phyloP scores from a whole-genome alignment of 2,329 filamentous ascomycete species.

The Bipolaris victoriae region DNA sequence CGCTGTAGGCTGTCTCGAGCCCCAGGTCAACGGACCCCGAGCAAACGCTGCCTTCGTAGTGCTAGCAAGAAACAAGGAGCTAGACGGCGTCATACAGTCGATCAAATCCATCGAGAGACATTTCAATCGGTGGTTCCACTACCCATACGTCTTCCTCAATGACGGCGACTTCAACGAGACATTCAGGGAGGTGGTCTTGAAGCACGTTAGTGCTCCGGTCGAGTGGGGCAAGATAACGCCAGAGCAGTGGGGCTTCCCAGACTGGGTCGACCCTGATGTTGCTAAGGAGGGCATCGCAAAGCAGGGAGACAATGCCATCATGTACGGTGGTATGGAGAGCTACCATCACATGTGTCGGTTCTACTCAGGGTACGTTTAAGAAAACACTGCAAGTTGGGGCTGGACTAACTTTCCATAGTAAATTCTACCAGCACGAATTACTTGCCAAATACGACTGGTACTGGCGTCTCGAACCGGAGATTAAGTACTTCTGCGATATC shows the following conservation, averaged over 20 bases:
- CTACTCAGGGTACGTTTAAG: constrained; percentile 80
- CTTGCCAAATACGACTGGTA: constrained; percentile 99
- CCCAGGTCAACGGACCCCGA: constrained; percentile 75
- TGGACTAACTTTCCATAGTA: constrained; percentile 57
- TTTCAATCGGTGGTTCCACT: constrained; percentile 99
- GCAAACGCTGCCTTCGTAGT: constrained; percentile 97
- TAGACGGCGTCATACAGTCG: constrained; percentile 94
- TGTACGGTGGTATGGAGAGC: constrained; percentile 98
- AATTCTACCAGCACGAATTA: constrained; percentile 97
- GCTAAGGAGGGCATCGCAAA: constrained; percentile 95
- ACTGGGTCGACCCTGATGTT: constrained; percentile 93
- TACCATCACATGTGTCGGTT: constrained; percentile 99
- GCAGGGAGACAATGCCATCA: constrained; percentile 95
- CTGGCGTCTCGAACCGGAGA: constrained; percentile 98
- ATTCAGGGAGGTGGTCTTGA: constrained; percentile 85
- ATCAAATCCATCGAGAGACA: constrained; percentile 97
- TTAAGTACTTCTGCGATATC: constrained; percentile 99
- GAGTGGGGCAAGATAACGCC: constrained; percentile 94
- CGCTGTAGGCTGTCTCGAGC: constrained; percentile 82
- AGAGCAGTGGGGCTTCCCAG: constrained; percentile 94
- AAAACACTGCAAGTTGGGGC: background rate
- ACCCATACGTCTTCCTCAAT: constrained; percentile 98
- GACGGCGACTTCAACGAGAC: constrained; percentile 95
- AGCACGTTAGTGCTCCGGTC: constrained; percentile 85
- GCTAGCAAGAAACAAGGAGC: constrained; percentile 91